Evolutionary conservation across 495 filamentous ascomycete genomes (phyloP), one percentile per base, ranked within the genome.

Genomic region (Chaetomium tenue): DNA sequence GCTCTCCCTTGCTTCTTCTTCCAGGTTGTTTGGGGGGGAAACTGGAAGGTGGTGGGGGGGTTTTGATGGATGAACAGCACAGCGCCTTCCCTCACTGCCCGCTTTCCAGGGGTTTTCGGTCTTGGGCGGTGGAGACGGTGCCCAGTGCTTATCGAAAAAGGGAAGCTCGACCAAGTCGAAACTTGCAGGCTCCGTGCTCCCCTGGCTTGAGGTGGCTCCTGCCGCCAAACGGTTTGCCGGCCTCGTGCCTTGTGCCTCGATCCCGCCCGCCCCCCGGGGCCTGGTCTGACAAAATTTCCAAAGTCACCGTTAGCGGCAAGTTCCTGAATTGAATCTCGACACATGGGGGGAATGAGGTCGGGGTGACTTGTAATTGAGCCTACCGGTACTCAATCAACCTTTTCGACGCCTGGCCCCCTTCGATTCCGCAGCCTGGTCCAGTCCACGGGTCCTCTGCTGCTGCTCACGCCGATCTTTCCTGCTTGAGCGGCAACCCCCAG

Each of bases 391-490:
- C 33, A 52, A 12, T 16, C 37, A 11, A 48, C 23, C 33, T 2
- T 51, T 7, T 6, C 47, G 15, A 28, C 37, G 39, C 47, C 50
- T 55, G 26, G 59, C 55, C 22, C 53, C 52, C 48, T 61, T 52
- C 23, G 42, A 42, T 37, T 60, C 60, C 64, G 48, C 57, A 63
- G 65, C 60, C 46, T 25, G 46, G 54, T 20, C 33, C 33, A 63
- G 46, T 63, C 39, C 60, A 50, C 48, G 26, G 58, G 8, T 28
- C 23, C 60, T 12, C 12, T 20, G 5, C 22, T 48, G 39, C 7
- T 63, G 44, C 61, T 39, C 50, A 39, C 46, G 65, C 61, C 55
- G 65, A 67, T 67, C 60, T 60, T 63, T 42, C 42, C 64, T 62
- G 58, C 58, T 66, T 53, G 58, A 52, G 59, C 52, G 52, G 47